Evolutionary conservation across 1,139 yeast genomes (phyloP), one percentile per base, ranked within the genome.

Genomic region (Candida tetrigidarum): DNA sequence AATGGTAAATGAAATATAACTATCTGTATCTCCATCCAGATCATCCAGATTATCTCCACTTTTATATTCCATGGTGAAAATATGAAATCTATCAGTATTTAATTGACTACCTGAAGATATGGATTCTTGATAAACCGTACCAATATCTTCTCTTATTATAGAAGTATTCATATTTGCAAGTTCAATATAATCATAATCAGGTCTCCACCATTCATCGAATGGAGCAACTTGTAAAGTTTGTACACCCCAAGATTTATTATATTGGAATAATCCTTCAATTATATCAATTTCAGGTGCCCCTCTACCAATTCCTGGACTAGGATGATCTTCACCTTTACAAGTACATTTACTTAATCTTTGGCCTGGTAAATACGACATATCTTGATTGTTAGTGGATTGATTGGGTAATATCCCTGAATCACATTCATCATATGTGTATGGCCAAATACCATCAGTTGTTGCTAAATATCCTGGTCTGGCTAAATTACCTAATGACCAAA

Each of bases 201-300:
- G 70, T 51, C 60, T 54, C 56, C 65, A 65, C 70, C 70, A 65
- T 23, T 64, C 58, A 42, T 65, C 70, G 51, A 64, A 61, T 20
- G 70, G 70, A 5, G 69, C 70, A n/a, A 64, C 59, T 49, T 65
- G 70, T 30, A 59, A 45, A 2, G 68, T 63, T 49, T 65, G 70
- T 20, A 63, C 58, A 2, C 66, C 70, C 37, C 61, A 54, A 12
- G 56, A 55, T 7, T 52, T 45, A 41, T 57, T 61, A 32, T 58
- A 52, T 8, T 55, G 52, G 42, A 49, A 58, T 19, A 52, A 63
- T 10, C 66, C 70, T 53, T 65, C 70, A 32, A 65, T 52, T 4
- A 63, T 56, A 57, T 65, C 70, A 42, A 65, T 63, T 52, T 65
- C 70, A 2, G 70, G 70, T 1, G 70, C 70, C 5, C 70, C 70